Base-by-base conservation (phyloP, 2,329 filamentous ascomycete genomes). In the Sporothrix protearum region DNA sequence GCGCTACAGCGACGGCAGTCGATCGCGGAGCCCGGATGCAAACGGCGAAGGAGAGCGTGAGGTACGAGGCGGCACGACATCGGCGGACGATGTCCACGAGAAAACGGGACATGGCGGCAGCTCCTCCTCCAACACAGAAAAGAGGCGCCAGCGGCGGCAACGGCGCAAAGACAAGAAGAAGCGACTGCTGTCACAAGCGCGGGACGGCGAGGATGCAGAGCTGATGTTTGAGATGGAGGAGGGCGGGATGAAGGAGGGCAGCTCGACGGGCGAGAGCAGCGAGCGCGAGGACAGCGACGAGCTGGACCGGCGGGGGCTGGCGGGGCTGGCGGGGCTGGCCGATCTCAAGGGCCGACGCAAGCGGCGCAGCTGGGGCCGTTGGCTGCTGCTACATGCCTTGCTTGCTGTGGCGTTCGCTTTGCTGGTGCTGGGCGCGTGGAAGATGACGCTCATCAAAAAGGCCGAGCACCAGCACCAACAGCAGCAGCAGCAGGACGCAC, bases 191-290 rank as follows among this genome's bases (percentile, higher is more conserved):
- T 82, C 84, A 71, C 82, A 86, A 69, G 87, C 87, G 3, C 83
- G 83, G 33, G 80, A 88, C 73, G 89, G 89, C 71, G 91, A 93
- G 78, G 88, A 92, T 75, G 90, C 91, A 49, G 88, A 90, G 79
- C 83, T 96, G 77, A 92, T 97, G 90, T 94, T 93, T 79, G 92
- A 96, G 81, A 93, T 95, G 91, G 94, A 97, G 80, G 91, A 94
- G 78, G 93, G 93, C 0, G 87, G 85, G 2, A 86, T 91, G 77
- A 88, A 86, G 73, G 89, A 91, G 64, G 89, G 90, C 70, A 92
- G 87, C 78, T 84, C 83, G 6, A 89, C 88, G 0, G 88, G 87
- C 47, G 85, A 87, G 0, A 89, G 86, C 79, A 89, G 85, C 83
- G 82, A 90, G 76, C 82, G 88, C 74, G 83, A 89, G 74, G 82